Evolutionary conservation across 108 stramenopile species (phyloP).

Genomic region (Nitzschia palea): DNA sequence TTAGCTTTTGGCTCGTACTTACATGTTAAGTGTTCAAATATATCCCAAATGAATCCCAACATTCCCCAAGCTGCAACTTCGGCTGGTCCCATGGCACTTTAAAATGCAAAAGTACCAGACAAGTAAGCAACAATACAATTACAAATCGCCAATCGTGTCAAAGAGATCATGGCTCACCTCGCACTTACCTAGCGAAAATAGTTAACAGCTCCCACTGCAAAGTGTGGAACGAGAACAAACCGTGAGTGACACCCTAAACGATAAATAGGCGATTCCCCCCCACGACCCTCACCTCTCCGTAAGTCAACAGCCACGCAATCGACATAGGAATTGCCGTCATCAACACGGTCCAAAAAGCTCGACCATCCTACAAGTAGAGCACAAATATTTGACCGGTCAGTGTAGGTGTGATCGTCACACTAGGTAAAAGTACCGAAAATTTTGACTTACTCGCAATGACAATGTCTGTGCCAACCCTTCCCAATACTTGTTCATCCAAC

Average conservation of each 20-base stretch:
- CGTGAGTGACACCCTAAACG: no score
- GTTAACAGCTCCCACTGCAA: slow-evolving; percentile 59
- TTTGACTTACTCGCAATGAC: slow-evolving; percentile 6
- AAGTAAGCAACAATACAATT: no score
- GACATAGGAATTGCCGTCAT: slow-evolving; percentile 60
- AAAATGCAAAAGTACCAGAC: neutral
- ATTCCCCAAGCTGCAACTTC: slow-evolving; percentile 73
- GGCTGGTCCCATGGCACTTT: slow-evolving; percentile 43
- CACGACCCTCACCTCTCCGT: slow-evolving; percentile 42
- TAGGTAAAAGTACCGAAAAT: no score
- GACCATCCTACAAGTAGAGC: neutral
- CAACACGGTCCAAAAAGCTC: slow-evolving; percentile 22
- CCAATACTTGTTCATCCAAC: slow-evolving; percentile 54
- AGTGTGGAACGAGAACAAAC: neutral
- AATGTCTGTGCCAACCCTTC: slow-evolving; percentile 28
- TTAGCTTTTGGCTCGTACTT: no score
- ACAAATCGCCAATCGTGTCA: no score
- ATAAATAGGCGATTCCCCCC: no score
- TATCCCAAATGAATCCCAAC: slow-evolving; percentile 55
- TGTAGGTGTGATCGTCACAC: neutral
- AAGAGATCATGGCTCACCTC: no score
- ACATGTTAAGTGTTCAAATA: slow-evolving; percentile 33
- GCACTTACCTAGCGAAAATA: slow-evolving; percentile 39
- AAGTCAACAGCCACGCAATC: slow-evolving; percentile 52
- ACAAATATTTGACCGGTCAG: neutral